Conservation (phyloP, 23 red algal genomes). For the Pyropia haitanensis region DNA sequence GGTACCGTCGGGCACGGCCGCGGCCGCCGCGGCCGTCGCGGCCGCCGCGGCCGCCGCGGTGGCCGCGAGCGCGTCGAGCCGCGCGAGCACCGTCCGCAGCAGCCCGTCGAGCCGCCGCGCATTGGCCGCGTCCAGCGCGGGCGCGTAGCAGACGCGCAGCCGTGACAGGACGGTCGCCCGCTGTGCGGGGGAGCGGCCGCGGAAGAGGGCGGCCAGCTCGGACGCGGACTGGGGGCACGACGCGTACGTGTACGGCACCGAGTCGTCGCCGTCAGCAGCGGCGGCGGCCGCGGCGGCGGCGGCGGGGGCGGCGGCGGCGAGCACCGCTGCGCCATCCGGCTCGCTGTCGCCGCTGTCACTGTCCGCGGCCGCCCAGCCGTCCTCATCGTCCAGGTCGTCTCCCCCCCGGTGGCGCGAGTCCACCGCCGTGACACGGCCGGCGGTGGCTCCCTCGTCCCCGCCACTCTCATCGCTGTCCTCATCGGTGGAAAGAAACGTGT, state of each 20-base stretch:
- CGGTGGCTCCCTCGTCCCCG: not conserved
- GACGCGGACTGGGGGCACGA: not conserved
- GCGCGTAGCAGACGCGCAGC: not conserved
- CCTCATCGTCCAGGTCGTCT: slow-evolving; percentile 1
- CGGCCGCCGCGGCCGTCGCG: no score
- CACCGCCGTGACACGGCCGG: not conserved
- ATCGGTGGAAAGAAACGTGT: not conserved
- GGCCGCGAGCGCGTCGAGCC: not conserved
- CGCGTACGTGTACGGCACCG: not conserved
- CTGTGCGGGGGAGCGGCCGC: not conserved
- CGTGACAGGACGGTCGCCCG: no score
- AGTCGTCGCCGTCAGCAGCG: slow-evolving; percentile 1
- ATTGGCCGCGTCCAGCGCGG: not conserved
- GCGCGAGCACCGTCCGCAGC: not conserved
- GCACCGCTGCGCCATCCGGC: no score
- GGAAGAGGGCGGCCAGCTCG: not conserved
- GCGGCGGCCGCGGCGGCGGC: not conserved
- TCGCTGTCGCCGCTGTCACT: not conserved
- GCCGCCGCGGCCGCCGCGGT: no score
- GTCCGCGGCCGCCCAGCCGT: not conserved
- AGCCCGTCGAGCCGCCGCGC: not conserved
- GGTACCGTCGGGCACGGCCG: no score
- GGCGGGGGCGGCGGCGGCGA: no score
- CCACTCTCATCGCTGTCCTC: not conserved
- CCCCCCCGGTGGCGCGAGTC: not conserved